Conservation (phyloP, 176 grass and related monocot genomes). For the Pharus latifolius region DNA sequence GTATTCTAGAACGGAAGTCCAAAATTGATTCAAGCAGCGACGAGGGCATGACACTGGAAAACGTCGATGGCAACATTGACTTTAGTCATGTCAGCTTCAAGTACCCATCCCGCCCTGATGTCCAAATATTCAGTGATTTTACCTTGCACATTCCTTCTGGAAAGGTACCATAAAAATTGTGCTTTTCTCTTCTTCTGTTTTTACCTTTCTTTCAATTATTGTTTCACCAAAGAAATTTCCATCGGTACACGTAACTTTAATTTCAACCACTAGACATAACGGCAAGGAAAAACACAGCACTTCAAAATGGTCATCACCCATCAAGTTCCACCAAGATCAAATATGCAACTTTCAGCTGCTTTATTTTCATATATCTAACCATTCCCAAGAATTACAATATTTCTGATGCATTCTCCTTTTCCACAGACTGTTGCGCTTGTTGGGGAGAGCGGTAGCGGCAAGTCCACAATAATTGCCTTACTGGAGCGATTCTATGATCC, state of each 20-base stretch:
- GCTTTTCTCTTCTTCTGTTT: not conserved
- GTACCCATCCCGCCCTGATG: constrained; percentile 48
- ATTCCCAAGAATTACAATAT: not conserved
- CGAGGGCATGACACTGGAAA: constrained; percentile 14
- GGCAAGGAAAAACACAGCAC: not conserved
- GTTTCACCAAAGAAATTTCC: not conserved
- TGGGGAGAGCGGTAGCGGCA: constrained; percentile 71
- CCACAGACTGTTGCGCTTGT: constrained; percentile 57
- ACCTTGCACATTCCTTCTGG: constrained; percentile 39
- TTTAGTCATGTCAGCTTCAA: constrained; percentile 52
- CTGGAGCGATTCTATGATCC: constrained; percentile 63
- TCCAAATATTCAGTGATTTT: constrained; percentile 51
- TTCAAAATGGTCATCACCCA: not conserved
- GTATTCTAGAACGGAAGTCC: constrained; percentile 49
- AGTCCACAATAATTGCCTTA: constrained; percentile 65
- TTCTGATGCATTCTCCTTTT: constrained; percentile 10
- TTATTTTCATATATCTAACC: constrained; percentile 4
- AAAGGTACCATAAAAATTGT: constrained; percentile 31
- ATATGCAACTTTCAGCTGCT: not conserved
- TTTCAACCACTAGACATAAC: not conserved
- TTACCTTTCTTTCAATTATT: not conserved
- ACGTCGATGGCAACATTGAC: constrained; percentile 38
- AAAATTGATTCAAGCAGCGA: constrained; percentile 37
- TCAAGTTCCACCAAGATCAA: not conserved
- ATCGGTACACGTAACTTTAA: not conserved